phyloP scores from a whole-genome alignment of 78 protist species.

The Cavenderia fasciculata region DNA sequence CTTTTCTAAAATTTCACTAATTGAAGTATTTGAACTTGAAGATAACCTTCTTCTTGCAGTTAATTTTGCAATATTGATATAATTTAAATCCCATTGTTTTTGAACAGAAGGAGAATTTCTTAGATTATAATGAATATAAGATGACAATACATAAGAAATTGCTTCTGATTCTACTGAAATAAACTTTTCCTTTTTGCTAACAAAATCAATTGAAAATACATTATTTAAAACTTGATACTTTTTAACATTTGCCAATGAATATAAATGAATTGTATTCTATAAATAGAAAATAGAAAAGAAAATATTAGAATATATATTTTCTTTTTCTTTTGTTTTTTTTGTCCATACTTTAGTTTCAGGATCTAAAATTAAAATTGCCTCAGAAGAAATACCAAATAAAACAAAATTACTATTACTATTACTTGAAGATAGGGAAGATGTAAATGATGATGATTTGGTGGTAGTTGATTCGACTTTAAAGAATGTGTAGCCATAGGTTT shows the following conservation, averaged over 20 bases:
- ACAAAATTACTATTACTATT: too few relatives aligned
- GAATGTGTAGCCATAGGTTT: constrained; percentile 76
- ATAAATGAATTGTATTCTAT: constrained; percentile 8
- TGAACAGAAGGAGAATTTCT: constrained; percentile 37
- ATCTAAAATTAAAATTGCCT: constrained; percentile 25
- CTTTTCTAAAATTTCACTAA: neutral
- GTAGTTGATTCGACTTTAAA: constrained; percentile 44
- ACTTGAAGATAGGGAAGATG: too few relatives aligned
- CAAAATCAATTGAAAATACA: constrained; percentile 38
- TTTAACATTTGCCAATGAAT: constrained; percentile 34
- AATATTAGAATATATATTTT: too few relatives aligned
- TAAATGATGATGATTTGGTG: too few relatives aligned
- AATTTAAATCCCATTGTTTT: constrained; percentile 62
- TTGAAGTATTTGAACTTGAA: constrained; percentile 35
- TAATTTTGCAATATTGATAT: constrained; percentile 23
- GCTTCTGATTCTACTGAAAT: constrained; percentile 48
- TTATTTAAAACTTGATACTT: constrained; percentile 69
- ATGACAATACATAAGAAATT: constrained; percentile 64
- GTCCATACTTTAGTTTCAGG: constrained; percentile 18
- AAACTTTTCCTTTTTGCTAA: constrained; percentile 14
- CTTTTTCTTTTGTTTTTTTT: too few relatives aligned
- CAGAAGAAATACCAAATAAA: constrained; percentile 73
- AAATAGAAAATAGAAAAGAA: neutral
- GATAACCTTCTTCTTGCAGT: constrained; percentile 31
- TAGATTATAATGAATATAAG: constrained; percentile 53